A percentile compares a stretch with the other conserved stretches of the same genome.
Evolutionary conservation across 768 basidiomycete species (phyloP).

Genomic region (Leccinum aurantiacum): DNA sequence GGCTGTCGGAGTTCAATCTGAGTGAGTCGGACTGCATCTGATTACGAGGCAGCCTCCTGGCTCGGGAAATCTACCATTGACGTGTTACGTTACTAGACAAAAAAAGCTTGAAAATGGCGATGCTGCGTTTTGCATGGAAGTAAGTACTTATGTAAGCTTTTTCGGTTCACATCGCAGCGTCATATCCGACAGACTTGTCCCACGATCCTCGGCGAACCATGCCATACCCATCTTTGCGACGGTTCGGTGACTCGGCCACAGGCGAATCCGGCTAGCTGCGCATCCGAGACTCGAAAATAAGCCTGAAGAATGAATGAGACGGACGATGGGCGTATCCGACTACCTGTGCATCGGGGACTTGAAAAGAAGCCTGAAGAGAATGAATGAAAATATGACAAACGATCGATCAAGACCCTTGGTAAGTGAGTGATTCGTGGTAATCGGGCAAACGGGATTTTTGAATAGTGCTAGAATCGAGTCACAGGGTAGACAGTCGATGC

Average conservation of each 20-base stretch:
- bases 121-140: too few species aligned
- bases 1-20: too few species aligned
- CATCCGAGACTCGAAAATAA: constrained; percentile 98
- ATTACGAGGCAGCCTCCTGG: too few species aligned
- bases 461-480: background rate
- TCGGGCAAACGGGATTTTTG: constrained; percentile 1
- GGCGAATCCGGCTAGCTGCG: constrained; percentile 81
- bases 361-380: constrained; percentile 99
- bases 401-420: constrained; percentile 83
- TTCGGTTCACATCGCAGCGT: too few species aligned
- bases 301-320: constrained; percentile 97
- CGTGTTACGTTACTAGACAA: too few species aligned
- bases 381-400: constrained; percentile 96
- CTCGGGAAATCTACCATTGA: too few species aligned
- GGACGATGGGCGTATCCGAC: constrained; percentile 88
- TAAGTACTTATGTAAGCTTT: too few species aligned
- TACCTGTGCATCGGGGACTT: constrained; percentile 83
- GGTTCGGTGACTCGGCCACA: constrained; percentile 8
- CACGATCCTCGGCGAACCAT: too few species aligned
- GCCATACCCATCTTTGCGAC: too few species aligned
- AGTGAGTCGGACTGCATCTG: too few species aligned
- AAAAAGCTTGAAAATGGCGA: too few species aligned
- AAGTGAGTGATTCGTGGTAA: constrained; percentile 35
- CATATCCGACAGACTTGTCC: too few species aligned
- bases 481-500: constrained; percentile 93